Evolutionary conservation across 2,329 filamentous ascomycete genomes (phyloP).

Genomic region (Ceratocystis eucalypticola): DNA sequence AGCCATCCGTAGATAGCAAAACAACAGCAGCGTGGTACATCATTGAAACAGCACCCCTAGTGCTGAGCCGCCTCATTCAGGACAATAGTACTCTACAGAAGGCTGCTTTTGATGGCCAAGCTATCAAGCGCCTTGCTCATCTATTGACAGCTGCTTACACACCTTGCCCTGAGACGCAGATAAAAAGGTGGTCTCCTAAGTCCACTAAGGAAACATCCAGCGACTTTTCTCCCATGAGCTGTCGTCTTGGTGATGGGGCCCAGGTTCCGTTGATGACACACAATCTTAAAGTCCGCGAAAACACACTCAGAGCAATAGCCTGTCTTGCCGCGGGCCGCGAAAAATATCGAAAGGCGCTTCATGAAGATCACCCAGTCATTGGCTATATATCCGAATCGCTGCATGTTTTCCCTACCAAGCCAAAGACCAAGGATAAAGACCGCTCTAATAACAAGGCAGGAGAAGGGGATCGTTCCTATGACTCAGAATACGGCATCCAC

Average conservation of each 20-base stretch:
- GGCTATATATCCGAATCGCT: constrained; percentile 75
- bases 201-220: constrained; percentile 27
- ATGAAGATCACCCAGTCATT: constrained; percentile 61
- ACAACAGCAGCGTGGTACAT: constrained; percentile 36
- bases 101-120: constrained; percentile 56
- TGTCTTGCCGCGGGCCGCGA: constrained; percentile 71
- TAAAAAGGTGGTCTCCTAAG: constrained; percentile 31
- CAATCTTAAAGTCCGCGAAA: constrained; percentile 62
- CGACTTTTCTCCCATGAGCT: constrained; percentile 27
- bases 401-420: constrained; percentile 39
- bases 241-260: constrained; percentile 46
- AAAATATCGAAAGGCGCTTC: constrained; percentile 66
- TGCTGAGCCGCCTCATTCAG: constrained; percentile 65
- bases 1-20: not conserved
- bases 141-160: constrained; percentile 41
- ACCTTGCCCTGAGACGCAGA: constrained; percentile 27
- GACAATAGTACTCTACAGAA: constrained; percentile 70
- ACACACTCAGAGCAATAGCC: constrained; percentile 64
- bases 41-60: constrained; percentile 56
- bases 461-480: constrained; percentile 13
- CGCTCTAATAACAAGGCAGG: constrained; percentile 25
- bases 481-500: constrained; percentile 53
- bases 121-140: constrained; percentile 34
- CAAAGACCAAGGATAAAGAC: constrained; percentile 35
- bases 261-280: constrained; percentile 49